These are phyloP conservation scores for Corymbia maculata DNA, from an alignment of 345 rosid species.

Conservation along the genomic window DNA sequence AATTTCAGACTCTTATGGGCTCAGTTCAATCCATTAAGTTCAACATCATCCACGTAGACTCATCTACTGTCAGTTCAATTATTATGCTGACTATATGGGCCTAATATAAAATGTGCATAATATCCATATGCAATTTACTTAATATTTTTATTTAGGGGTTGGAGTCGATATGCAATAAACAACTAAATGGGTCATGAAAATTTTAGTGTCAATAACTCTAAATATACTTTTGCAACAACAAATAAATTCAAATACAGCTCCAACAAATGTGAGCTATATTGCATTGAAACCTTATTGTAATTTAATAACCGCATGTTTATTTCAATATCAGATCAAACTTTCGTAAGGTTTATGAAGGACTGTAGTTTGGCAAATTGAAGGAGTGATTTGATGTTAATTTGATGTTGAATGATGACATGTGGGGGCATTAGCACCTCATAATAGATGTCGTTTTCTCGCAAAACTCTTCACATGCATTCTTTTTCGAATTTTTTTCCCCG, in stretches of 20 bases:
- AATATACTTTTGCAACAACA: neutral
- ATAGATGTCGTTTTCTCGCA: neutral
- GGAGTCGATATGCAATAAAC: too few species aligned
- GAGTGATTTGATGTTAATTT: neutral
- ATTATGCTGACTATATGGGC: too few species aligned
- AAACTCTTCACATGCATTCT: neutral
- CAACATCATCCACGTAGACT: too few species aligned
- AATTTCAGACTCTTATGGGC: too few species aligned
- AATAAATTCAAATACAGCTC: neutral
- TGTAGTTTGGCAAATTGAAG: neutral
- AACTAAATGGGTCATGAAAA: too few species aligned
- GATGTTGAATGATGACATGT: neutral
- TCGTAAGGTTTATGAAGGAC: neutral
- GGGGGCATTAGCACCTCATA: neutral
- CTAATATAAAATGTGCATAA: too few species aligned
- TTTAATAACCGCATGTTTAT: too few species aligned
- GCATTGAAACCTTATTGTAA: neutral
- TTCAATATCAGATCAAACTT: neutral
- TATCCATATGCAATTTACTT: too few species aligned
- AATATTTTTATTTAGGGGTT: too few species aligned
- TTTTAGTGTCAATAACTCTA: neutral
- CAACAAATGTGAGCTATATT: neutral
- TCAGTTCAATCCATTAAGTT: too few species aligned
- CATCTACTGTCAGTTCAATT: too few species aligned
- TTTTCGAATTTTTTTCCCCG: neutral